These are phyloP conservation scores for Arthrobotrys sphaeroides DNA, from an alignment of 2,329 filamentous ascomycete species.

Conservation along the genomic window DNA sequence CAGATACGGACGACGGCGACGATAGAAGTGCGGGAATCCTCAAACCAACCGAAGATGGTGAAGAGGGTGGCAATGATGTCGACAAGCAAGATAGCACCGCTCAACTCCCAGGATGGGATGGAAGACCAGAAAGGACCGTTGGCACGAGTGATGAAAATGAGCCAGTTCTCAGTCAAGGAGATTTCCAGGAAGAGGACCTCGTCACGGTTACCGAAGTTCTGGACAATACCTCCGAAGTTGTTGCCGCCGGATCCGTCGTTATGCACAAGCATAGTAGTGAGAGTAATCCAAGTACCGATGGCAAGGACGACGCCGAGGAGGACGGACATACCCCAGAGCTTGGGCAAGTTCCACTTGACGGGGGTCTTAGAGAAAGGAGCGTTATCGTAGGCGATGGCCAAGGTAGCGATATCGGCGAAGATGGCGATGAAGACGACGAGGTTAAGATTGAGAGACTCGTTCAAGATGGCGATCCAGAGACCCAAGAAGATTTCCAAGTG, in stretches of 20 bases:
- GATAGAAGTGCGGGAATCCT: conserved; percentile 74
- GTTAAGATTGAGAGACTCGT: conserved; percentile 83
- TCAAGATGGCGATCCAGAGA: conserved; percentile 89
- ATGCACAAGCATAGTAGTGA: conserved; percentile 80
- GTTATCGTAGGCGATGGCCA: conserved; percentile 93
- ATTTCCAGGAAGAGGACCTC: conserved; percentile 88
- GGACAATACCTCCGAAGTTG: conserved; percentile 76
- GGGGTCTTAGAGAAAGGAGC: conserved; percentile 84
- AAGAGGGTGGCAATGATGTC: conserved; percentile 87
- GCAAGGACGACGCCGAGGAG: conserved; percentile 83
- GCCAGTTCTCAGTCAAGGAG: conserved; percentile 91
- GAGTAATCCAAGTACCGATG: conserved; percentile 84
- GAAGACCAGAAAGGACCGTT: conserved; percentile 93
- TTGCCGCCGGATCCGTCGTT: conserved; percentile 62
- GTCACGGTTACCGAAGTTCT: conserved; percentile 85
- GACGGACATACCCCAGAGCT: conserved; percentile 92
- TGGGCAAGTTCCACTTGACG: conserved; percentile 94
- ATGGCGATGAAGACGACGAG: conserved; percentile 94
- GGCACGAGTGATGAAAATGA: conserved; percentile 94
- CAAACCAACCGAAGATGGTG: conserved; percentile 85
- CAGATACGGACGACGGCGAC: conserved; percentile 88
- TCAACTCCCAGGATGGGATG: conserved; percentile 84
- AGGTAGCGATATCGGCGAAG: conserved; percentile 89
- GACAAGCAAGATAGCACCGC: conserved; percentile 79
- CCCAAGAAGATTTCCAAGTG: conserved; percentile 92